Percentiles rank a stretch among this genome's conserved stretches.
Conservation (phyloP, 345 rosid species). For the Arabidopsis suecica region DNA sequence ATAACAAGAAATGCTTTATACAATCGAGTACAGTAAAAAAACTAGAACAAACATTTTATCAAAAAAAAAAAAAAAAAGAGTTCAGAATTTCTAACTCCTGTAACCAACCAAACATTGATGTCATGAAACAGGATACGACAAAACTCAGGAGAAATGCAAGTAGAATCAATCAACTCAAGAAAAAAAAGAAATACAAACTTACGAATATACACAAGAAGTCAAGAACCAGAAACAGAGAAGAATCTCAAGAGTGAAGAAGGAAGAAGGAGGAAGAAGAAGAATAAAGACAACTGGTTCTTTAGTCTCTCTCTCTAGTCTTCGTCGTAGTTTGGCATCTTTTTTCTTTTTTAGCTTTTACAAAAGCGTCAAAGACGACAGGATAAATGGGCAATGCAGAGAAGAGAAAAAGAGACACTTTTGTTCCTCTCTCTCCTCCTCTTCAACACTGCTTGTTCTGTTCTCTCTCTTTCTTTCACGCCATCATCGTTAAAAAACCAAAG, state of each 20-base stretch:
- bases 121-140: conserved; percentile 39
- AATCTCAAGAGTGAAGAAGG: conserved; percentile 22
- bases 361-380: conserved; percentile 48
- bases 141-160: conserved; percentile 41
- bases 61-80: too few relatives aligned
- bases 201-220: conserved; percentile 23
- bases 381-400: conserved; percentile 36
- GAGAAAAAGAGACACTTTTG: conserved; percentile 34
- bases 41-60: background rate
- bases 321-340: conserved; percentile 42
- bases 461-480: conserved; percentile 31
- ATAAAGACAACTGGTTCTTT: conserved; percentile 33
- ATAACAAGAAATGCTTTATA: conserved; percentile 13
- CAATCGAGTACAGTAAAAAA: background rate
- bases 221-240: conserved; percentile 31
- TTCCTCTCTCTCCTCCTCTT: conserved; percentile 8
- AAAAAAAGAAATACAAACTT: conserved; percentile 14
- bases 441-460: background rate
- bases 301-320: conserved; percentile 42
- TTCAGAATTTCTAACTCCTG: background rate
- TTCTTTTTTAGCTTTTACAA: conserved; percentile 42
- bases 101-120: conserved; percentile 30
- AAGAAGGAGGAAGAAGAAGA: conserved; percentile 38
- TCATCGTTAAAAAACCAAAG: conserved; percentile 40
- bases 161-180: conserved; percentile 25